Evolutionary conservation across 2,329 filamentous ascomycete genomes (phyloP).

Genomic region (Dactylonectria macrodidyma): DNA sequence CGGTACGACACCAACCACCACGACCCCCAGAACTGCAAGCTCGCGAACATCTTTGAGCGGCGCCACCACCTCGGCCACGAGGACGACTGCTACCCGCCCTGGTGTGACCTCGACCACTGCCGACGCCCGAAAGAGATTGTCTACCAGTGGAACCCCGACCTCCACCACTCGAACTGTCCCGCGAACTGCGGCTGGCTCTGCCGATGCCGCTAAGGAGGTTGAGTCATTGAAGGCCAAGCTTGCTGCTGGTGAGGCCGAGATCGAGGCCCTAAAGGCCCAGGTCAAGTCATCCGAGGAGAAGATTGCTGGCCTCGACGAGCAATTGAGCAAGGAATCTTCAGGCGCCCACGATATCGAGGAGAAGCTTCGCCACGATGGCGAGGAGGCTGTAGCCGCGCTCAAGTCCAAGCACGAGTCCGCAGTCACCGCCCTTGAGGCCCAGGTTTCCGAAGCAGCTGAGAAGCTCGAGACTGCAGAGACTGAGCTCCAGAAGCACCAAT

Average conservation of each 20-base stretch:
- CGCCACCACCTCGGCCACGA: slow-evolving; percentile 51
- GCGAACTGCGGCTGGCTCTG: slow-evolving; percentile 59
- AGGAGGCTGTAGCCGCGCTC: slow-evolving; percentile 61
- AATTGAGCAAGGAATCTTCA: slow-evolving; percentile 60
- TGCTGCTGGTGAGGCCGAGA: slow-evolving; percentile 69
- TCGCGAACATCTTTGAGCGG: slow-evolving; percentile 49
- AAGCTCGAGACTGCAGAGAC: slow-evolving; percentile 67
- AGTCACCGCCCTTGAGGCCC: slow-evolving; percentile 62
- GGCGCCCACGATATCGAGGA: slow-evolving; percentile 57
- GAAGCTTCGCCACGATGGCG: slow-evolving; percentile 59
- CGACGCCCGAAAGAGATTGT: slow-evolving; percentile 71
- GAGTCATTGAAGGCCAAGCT: slow-evolving; percentile 74
- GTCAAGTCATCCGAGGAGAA: slow-evolving; percentile 70
- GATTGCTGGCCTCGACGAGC: slow-evolving; percentile 67
- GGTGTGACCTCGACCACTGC: slow-evolving; percentile 58
- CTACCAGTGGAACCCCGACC: slow-evolving; percentile 61
- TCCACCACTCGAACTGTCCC: slow-evolving; percentile 53
- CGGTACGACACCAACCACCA: slow-evolving; percentile 49
- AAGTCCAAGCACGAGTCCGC: slow-evolving; percentile 66
- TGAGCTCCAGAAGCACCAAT: slow-evolving; percentile 65
- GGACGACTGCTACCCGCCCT: slow-evolving; percentile 55
- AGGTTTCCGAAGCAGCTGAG: slow-evolving; percentile 64
- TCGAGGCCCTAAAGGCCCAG: slow-evolving; percentile 70
- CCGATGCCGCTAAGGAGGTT: slow-evolving; percentile 66
- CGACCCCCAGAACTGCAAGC: slow-evolving; percentile 54